Conservation (phyloP, 1,284 basidiomycete genomes). For the Xerocomus amazonicus region DNA sequence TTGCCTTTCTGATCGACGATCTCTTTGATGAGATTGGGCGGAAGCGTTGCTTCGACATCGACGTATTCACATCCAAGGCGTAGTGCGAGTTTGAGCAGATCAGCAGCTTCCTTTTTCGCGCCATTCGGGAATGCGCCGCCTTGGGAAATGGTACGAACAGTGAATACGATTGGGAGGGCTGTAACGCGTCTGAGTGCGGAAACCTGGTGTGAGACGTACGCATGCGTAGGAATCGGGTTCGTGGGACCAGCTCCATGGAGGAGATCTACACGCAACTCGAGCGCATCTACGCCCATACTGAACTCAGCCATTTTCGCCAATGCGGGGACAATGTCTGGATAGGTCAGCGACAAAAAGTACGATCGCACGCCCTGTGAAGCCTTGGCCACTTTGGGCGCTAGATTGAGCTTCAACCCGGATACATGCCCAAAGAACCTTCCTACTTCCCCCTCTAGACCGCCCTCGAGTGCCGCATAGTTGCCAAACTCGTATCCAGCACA, state of each 20-base stretch:
- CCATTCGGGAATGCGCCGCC: constrained; percentile 91
- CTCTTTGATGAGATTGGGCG: constrained; percentile 58
- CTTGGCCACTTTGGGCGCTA: constrained; percentile 50
- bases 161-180: constrained; percentile 87
- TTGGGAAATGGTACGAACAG: constrained; percentile 84
- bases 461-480: constrained; percentile 58
- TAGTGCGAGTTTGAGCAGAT: constrained; percentile 77
- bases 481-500: constrained; percentile 85
- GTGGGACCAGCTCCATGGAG: constrained; percentile 50
- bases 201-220: constrained; percentile 83
- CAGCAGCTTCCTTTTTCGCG: constrained; percentile 70
- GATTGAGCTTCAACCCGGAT: constrained; percentile 70
- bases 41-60: constrained; percentile 85
- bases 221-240: constrained; percentile 60
- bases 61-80: constrained; percentile 89
- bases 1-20: constrained; percentile 61
- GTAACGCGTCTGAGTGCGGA: constrained; percentile 77
- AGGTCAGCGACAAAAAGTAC: constrained; percentile 91
- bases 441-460: constrained; percentile 38
- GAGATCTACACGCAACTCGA: constrained; percentile 93
- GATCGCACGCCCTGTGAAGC: constrained; percentile 56
- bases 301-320: constrained; percentile 71
- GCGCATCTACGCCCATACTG: constrained; percentile 83
- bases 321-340: constrained; percentile 79
- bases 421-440: constrained; percentile 87